Conservation (phyloP, 2,329 filamentous ascomycete species). For the Cercospora sesami region DNA sequence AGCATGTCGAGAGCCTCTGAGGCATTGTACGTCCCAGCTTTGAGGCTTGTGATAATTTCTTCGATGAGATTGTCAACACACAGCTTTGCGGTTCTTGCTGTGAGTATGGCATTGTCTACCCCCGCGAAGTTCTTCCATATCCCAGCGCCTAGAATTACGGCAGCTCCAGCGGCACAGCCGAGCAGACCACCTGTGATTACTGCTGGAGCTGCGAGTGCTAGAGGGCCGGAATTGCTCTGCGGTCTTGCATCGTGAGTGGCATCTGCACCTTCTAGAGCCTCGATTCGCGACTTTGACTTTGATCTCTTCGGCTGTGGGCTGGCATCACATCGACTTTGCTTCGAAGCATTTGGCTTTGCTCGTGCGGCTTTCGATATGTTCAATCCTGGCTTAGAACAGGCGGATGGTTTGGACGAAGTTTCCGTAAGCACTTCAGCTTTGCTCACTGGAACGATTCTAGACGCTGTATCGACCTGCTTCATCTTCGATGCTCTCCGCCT, state of each 20-base stretch:
- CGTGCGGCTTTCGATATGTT: not conserved
- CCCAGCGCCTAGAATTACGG: slow-evolving; percentile 30
- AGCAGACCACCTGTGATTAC: slow-evolving; percentile 34
- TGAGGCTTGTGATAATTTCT: slow-evolving; percentile 32
- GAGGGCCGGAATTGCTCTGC: slow-evolving; percentile 3
- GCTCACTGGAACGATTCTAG: no score
- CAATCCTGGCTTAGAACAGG: not conserved
- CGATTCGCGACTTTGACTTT: not conserved
- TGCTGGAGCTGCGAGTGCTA: slow-evolving; percentile 28
- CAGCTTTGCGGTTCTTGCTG: slow-evolving; percentile 31
- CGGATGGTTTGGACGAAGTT: not conserved
- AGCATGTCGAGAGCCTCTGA: slow-evolving; percentile 36
- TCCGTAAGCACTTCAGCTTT: not conserved
- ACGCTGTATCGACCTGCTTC: not conserved
- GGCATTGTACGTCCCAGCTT: slow-evolving; percentile 34
- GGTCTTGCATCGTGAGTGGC: not conserved
- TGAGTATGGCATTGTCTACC: slow-evolving; percentile 30
- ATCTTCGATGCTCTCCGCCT: slow-evolving; percentile 5
- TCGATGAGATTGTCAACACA: slow-evolving; percentile 35
- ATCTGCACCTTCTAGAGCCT: not conserved
- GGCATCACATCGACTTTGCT: not conserved
- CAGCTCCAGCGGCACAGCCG: slow-evolving; percentile 34
- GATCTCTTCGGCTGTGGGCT: not conserved
- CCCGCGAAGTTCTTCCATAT: slow-evolving; percentile 33
- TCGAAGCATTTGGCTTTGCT: not conserved